Conservation (phyloP, 257 asterid genomes). For the Ophiorrhiza pumila region DNA sequence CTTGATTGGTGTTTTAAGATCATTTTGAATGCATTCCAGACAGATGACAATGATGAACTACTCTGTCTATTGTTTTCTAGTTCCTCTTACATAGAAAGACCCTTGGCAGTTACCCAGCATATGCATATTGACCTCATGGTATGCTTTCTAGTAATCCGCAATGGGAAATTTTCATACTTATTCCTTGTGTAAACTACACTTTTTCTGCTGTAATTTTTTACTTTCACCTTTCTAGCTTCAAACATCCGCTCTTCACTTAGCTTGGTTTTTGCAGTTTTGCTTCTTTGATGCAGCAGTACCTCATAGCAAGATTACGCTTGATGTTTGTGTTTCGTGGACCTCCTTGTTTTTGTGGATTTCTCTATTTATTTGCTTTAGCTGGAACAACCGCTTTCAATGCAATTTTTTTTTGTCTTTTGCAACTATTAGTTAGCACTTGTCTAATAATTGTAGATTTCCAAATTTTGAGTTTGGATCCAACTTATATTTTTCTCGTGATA, state of each 20-base stretch:
- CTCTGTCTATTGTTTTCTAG: not conserved
- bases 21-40: not conserved
- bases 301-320: not conserved
- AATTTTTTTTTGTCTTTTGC: not conserved
- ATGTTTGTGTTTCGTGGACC: not conserved
- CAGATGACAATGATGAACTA: not conserved
- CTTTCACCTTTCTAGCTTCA: not conserved
- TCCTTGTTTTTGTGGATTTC: not conserved
- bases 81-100: not conserved
- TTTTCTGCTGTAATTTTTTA: not conserved
- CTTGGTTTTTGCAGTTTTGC: slow-evolving; percentile 3
- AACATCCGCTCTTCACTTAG: not conserved
- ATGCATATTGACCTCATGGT: not conserved
- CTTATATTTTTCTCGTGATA: not conserved
- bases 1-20: not conserved
- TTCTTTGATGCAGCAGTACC: not conserved
- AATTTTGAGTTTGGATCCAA: not conserved
- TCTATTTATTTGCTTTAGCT: not conserved
- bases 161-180: not conserved
- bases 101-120: not conserved
- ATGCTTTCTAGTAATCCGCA: not conserved
- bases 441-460: not conserved
- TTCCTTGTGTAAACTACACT: not conserved
- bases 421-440: not conserved
- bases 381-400: not conserved